phyloP scores from a whole-genome alignment of 2,329 filamentous ascomycete species.

The Colletotrichum salicis region DNA sequence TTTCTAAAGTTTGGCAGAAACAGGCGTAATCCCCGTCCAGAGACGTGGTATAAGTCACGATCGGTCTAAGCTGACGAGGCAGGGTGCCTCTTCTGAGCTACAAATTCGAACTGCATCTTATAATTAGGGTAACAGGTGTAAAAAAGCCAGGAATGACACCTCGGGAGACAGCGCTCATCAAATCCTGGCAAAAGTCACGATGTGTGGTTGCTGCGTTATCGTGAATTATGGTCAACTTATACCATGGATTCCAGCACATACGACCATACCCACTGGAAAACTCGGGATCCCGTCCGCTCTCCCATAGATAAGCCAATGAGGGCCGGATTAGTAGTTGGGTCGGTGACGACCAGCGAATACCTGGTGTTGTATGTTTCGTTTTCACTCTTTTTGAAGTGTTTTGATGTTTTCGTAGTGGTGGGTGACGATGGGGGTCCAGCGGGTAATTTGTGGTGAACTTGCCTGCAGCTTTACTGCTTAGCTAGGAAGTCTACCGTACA shows the following conservation, averaged over 20 bases:
- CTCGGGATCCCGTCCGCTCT: constrained; percentile 8
- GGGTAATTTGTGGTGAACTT: not conserved
- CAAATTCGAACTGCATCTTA: too few species aligned
- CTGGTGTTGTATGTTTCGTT: not conserved
- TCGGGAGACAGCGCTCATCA: not conserved
- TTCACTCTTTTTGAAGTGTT: not conserved
- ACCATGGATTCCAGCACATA: too few species aligned
- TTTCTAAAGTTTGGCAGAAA: too few species aligned
- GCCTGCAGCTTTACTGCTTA: too few species aligned
- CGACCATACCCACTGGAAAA: constrained; percentile 8
- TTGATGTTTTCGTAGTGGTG: not conserved
- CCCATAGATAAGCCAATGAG: constrained; percentile 5
- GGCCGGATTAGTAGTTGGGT: not conserved
- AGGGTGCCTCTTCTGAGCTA: too few species aligned
- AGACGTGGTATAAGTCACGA: too few species aligned
- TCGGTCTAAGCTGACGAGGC: too few species aligned
- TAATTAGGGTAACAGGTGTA: not conserved
- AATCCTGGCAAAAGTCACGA: not conserved
- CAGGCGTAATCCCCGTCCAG: too few species aligned
- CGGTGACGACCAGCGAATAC: not conserved
- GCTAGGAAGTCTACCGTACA: too few species aligned
- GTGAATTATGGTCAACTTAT: not conserved
- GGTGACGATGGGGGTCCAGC: not conserved
- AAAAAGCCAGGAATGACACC: not conserved
- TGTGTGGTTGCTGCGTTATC: not conserved